Evolutionary conservation across 768 basidiomycete species (phyloP).

Genomic region (Kwoniella bestiolae): DNA sequence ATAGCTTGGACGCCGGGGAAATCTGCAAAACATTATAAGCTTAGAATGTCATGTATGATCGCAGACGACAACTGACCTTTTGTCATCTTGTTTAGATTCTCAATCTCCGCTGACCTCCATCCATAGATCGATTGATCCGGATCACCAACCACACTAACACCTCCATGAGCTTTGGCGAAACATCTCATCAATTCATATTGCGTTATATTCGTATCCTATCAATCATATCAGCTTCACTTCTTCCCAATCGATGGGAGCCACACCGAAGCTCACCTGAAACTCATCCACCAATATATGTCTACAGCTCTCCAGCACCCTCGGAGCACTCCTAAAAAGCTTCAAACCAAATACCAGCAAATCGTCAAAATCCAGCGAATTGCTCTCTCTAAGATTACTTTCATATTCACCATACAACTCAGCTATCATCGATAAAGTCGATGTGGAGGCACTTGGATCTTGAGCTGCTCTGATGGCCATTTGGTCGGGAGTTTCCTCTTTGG

Average conservation of each 20-base stretch:
- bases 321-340: conserved; percentile 65
- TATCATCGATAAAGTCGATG: conserved; percentile 43
- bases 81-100: conserved; percentile 74
- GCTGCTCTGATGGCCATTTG: conserved; percentile 58
- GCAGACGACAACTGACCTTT: conserved; percentile 60
- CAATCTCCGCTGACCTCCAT: conserved; percentile 79
- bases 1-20: conserved; percentile 71
- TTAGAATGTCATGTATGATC: background rate
- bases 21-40: conserved; percentile 60
- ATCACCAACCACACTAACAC: conserved; percentile 83
- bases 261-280: conserved; percentile 64
- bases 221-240: background rate
- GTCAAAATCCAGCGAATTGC: conserved; percentile 84
- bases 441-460: conserved; percentile 35
- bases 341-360: conserved; percentile 77
- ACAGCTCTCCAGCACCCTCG: conserved; percentile 66
- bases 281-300: conserved; percentile 77
- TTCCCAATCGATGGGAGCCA: background rate
- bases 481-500: conserved; percentile 66
- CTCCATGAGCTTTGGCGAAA: conserved; percentile 64
- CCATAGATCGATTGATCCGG: conserved; percentile 92
- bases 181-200: conserved; percentile 79
- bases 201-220: conserved; percentile 71
- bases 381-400: conserved; percentile 65
- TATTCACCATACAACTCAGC: conserved; percentile 68